Base-by-base conservation (phyloP, 768 basidiomycete species). In the Leucocoprinus birnbaumii region DNA sequence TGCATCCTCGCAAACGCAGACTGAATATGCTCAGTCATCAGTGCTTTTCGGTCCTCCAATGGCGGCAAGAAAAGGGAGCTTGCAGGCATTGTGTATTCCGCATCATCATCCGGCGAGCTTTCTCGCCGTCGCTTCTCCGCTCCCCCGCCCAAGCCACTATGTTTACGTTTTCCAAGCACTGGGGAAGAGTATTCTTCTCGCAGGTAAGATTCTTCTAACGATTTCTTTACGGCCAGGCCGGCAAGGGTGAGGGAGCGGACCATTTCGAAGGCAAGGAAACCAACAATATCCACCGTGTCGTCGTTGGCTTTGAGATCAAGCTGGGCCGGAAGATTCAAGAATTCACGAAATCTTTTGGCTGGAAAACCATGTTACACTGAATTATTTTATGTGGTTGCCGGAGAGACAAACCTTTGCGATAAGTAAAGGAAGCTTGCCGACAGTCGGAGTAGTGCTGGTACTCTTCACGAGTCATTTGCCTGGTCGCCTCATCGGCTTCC, bases 381-480 rank as follows among this genome's bases (percentile, higher is more conserved):
- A 10, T 11, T 13, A 11, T 6, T 46, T n/a, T 26, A n/a, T n/a
- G n/a, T 4, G 25, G 25, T 19, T 22, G 34, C n/a, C 14, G 24
- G 13, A 25, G 14, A 9, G 3, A 68, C 73, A 27, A 43, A 91
- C 94, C 89, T 86, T 98, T 98, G 51, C 94, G 86, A 68, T 95
- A 97, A 0, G 95, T 97, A 68, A 98, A 98, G 14, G 92, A 92
- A 0, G 95, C 95, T 68, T 97, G 95, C 56, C 95, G 83, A 72
- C 94, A 97, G 67, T 96, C 94, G 2, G 94, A 94, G 66, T 97
- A 97, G 66, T 94, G 94, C 57, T 95, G 90, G 67, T 98, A 98
- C 63, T 98, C 93, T 67, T 98, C 95, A 62, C 91, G 81, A 7
- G 94, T 95, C 95, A 98, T 98, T 71, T 92, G 85, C 43, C 91